These are phyloP conservation scores for Aspergillus sergii DNA, from an alignment of 2,329 filamentous ascomycete genomes.

Conservation along the genomic window DNA sequence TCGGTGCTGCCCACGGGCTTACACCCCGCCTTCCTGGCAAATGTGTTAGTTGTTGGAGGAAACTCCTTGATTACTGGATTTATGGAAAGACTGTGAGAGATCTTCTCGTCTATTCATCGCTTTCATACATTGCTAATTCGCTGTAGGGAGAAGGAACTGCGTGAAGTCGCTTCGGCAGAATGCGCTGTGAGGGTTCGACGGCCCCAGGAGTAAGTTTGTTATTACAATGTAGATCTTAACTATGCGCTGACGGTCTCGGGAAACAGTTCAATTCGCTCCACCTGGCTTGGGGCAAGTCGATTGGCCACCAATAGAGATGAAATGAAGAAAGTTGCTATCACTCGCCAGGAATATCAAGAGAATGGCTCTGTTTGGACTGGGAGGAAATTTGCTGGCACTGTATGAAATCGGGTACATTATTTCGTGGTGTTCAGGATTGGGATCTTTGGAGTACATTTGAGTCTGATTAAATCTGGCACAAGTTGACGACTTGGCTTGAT, in stretches of 20 bases:
- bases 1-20: constrained; percentile 75
- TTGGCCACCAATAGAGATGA: constrained; percentile 69
- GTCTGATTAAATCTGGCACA: constrained; percentile 4
- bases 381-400: constrained; percentile 63
- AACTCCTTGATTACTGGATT: constrained; percentile 81
- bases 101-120: neutral
- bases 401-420: constrained; percentile 14
- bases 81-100: constrained; percentile 67
- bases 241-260: constrained; percentile 13
- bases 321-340: constrained; percentile 71
- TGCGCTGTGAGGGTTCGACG: constrained; percentile 74
- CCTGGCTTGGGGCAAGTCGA: constrained; percentile 82
- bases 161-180: constrained; percentile 71
- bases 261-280: constrained; percentile 69
- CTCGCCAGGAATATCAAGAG: constrained; percentile 88
- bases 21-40: constrained; percentile 81
- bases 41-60: constrained; percentile 86
- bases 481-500: neutral
- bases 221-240: constrained; percentile 4
- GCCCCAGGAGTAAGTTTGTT: constrained; percentile 59
- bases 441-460: neutral
- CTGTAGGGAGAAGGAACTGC: constrained; percentile 65
- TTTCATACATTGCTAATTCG: constrained; percentile 22
- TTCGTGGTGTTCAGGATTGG: constrained; percentile 3
- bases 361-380: constrained; percentile 74